phyloP scores from a whole-genome alignment of 106 monocot genomes.

The Dioscorea dumetorum region DNA sequence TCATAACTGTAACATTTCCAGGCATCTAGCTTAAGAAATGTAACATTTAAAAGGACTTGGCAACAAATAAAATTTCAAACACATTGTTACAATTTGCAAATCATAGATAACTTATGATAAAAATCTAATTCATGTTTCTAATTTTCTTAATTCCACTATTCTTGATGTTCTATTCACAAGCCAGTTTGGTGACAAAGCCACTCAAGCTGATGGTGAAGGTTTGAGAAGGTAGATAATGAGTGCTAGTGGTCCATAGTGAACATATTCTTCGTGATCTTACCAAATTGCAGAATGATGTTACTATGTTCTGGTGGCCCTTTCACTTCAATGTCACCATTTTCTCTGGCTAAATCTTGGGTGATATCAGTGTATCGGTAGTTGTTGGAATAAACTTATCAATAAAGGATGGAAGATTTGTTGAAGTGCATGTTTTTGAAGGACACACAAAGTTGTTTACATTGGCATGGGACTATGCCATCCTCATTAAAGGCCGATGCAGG shows the following conservation, averaged over 20 bases:
- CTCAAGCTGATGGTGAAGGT: constrained; percentile 40
- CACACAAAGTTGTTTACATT: too few species aligned
- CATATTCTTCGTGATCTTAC: constrained; percentile 35
- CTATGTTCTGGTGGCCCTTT: constrained; percentile 29
- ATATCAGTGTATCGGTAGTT: constrained; percentile 18
- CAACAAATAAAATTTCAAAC: too few species aligned
- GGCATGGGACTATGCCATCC: too few species aligned
- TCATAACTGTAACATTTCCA: too few species aligned
- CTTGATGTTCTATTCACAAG: constrained; percentile 27
- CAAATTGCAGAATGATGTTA: constrained; percentile 40
- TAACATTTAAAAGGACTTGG: not conserved
- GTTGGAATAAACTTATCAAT: constrained; percentile 20
- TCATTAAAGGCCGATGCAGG: too few species aligned
- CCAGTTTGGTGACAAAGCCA: constrained; percentile 39
- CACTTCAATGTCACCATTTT: not conserved
- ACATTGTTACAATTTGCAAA: too few species aligned
- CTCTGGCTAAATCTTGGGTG: not conserved
- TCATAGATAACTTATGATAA: not conserved
- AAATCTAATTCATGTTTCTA: not conserved
- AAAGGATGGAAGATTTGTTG: constrained; percentile 10
- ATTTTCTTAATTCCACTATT: not conserved
- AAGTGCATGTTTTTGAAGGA: too few species aligned
- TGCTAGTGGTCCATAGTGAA: constrained; percentile 44
- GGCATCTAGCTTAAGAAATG: too few species aligned
- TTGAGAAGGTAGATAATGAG: constrained; percentile 29